Base-by-base conservation (phyloP, 2,329 filamentous ascomycete genomes). In the Botrytis medusae region DNA sequence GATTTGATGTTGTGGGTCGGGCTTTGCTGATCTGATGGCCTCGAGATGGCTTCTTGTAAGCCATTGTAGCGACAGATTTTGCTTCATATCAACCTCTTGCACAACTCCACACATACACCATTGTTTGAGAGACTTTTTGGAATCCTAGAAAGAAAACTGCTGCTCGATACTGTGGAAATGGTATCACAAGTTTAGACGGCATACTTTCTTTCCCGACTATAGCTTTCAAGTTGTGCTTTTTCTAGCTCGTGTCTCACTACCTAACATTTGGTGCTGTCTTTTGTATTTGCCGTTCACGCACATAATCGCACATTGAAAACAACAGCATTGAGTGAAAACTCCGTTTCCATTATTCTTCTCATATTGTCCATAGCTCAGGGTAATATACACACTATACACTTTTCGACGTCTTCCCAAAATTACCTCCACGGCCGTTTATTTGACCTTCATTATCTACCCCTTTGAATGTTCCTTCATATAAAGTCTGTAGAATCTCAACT, bases 361-460 rank as follows among this genome's bases (percentile, higher is more conserved):
- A 54, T 57, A n/a, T 57, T 37, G 9, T 42, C 22, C 20, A 42
- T 18, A 62, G 37, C 60, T 62, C 60, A 40, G 29, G 48, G 40
- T 57, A 65, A 32, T 65, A 18, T 63, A 63, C 40, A 63, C n/a
- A 65, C 60, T 62, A 40, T n/a, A 62, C 60, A 40, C 34, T 57
- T 25, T 32, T 42, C 32, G 37, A 57, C 18, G 57, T 42, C 37
- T 44, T 57, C 34, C 48, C 65, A 42, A n/a, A 42, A 68, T 68
- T 68, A 57, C 16, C 20, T 57, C 65, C 65, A 57, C 20, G 18
- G 65, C 25, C 65, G 10, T 25, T 25, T 14, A 25, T 57, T 57
- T 32, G 34, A 57, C 48, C 48, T 57, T 12, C 34, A 63, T 63
- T 42, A 68, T 42, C 10, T 16, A 68, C 16, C 25, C n/a, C 20